Evolutionary conservation across 768 basidiomycete species (phyloP).

Genomic region (Amanita rimosa): DNA sequence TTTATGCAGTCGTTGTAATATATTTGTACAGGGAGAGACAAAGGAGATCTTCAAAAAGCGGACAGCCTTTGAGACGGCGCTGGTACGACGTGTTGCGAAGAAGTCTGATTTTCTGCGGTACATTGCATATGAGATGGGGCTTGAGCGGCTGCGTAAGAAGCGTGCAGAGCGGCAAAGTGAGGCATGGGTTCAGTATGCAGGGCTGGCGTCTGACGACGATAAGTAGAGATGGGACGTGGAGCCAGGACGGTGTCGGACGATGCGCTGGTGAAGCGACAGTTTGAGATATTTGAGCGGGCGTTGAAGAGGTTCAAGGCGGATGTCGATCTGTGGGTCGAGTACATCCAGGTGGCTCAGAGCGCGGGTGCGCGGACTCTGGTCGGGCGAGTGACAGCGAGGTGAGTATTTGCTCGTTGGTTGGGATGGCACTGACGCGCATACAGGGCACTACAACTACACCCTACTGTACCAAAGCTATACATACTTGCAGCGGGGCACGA

Average conservation of each 20-base stretch:
- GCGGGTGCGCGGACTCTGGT: conserved; percentile 74
- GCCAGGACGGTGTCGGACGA: conserved; percentile 72
- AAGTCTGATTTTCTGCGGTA: conserved; percentile 88
- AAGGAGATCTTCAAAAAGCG: conserved; percentile 79
- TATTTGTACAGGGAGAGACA: conserved; percentile 48
- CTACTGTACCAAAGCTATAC: conserved; percentile 66
- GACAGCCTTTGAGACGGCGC: conserved; percentile 71
- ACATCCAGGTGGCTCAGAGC: conserved; percentile 73
- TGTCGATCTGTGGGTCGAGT: conserved; percentile 80
- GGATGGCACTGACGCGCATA: not conserved
- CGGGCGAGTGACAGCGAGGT: conserved; percentile 19
- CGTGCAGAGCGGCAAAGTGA: conserved; percentile 62
- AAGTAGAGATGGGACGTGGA: conserved; percentile 26
- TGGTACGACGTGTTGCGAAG: conserved; percentile 75
- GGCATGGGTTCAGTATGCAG: conserved; percentile 11
- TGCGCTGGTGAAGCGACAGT: conserved; percentile 73
- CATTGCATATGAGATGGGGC: conserved; percentile 82
- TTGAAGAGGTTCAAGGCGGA: conserved; percentile 84
- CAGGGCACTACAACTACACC: conserved; percentile 84
- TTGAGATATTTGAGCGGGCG: conserved; percentile 87
- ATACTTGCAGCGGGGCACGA: conserved; percentile 81
- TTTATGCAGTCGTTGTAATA: not conserved
- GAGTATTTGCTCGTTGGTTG: too few species aligned
- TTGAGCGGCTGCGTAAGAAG: conserved; percentile 74
- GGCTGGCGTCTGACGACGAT: conserved; percentile 3